Conservation (phyloP, 768 basidiomycete genomes). For the Tylopilus rubrobrunneus region DNA sequence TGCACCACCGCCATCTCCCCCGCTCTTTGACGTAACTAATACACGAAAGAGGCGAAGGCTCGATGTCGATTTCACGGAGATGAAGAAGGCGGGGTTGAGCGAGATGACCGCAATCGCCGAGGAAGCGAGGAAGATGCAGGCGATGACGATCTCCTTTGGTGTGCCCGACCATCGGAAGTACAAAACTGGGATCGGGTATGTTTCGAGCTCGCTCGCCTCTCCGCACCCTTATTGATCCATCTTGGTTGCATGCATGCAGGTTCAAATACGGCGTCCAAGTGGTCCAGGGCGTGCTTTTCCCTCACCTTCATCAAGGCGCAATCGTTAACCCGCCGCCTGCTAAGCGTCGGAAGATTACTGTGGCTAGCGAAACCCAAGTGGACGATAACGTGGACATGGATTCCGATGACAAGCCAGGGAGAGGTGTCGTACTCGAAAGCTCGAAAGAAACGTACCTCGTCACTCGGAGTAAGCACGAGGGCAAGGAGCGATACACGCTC, state of each 20-base stretch:
- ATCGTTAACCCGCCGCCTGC: conserved; percentile 12
- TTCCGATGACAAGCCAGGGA: conserved; percentile 5
- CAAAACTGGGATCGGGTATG: conserved; percentile 44
- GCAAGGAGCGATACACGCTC: conserved; percentile 16
- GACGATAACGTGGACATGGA: conserved; percentile 10
- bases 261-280: conserved; percentile 50
- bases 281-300: conserved; percentile 44
- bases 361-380: conserved; percentile 2
- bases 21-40: conserved; percentile 33
- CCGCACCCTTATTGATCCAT: background rate
- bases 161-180: conserved; percentile 28
- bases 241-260: conserved; percentile 25
- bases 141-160: conserved; percentile 49
- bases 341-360: conserved; percentile 28
- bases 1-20: conserved; percentile 23
- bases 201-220: conserved; percentile 3
- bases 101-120: conserved; percentile 27
- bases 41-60: conserved; percentile 28
- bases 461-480: conserved; percentile 7
- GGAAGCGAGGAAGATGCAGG: conserved; percentile 40
- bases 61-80: conserved; percentile 23
- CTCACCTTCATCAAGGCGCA: conserved; percentile 23
- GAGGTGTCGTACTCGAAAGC: conserved; percentile 26
- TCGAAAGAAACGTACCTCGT: conserved; percentile 21
- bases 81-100: conserved; percentile 18